Evolutionary conservation across 257 asterid genomes (phyloP).

Genomic region (Galeopsis tetrahit): DNA sequence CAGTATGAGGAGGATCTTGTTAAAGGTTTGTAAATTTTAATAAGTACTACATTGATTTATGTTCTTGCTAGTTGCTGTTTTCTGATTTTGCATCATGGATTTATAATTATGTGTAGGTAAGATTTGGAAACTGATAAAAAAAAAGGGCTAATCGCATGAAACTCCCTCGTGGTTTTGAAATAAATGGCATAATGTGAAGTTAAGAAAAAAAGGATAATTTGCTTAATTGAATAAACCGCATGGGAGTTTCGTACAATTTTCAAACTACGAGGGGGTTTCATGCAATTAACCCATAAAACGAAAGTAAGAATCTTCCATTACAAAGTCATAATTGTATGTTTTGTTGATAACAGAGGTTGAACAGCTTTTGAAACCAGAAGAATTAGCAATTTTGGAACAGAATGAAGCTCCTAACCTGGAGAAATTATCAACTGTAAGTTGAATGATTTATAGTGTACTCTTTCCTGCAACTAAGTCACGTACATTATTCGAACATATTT

Average conservation of each 20-base stretch:
- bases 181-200: too few species aligned
- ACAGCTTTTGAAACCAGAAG: conserved; percentile 72
- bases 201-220: too few species aligned
- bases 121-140: too few species aligned
- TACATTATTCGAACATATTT: conserved; percentile 13
- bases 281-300: too few species aligned
- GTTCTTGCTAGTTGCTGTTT: neutral
- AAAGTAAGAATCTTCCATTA: neutral
- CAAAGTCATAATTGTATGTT: conserved; percentile 9
- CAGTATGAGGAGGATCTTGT: conserved; percentile 62
- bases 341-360: conserved; percentile 68
- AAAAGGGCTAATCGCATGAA: too few species aligned
- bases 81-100: neutral
- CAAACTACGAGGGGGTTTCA: too few species aligned
- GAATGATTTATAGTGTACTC: neutral
- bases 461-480: conserved; percentile 11
- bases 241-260: too few species aligned
- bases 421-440: conserved; percentile 74
- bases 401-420: conserved; percentile 55
- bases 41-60: neutral
- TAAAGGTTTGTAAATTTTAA: conserved; percentile 47
- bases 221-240: too few species aligned
- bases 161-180: too few species aligned
- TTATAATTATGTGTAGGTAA: neutral
- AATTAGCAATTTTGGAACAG: conserved; percentile 69